Evolutionary conservation across 75 land plant genomes (phyloP).

Genomic region (Pinus taeda): DNA sequence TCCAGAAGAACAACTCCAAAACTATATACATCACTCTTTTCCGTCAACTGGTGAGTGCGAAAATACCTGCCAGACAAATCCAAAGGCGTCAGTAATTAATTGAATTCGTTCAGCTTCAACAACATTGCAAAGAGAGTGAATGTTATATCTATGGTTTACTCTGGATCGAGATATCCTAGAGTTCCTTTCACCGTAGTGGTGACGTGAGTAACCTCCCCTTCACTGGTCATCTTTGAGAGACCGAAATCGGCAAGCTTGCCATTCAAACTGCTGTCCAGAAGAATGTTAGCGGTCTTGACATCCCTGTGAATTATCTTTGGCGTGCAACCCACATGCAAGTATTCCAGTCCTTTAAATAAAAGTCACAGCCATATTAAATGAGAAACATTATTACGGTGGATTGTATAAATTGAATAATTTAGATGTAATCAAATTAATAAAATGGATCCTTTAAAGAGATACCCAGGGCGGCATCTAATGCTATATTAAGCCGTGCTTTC

Average conservation of each 20-base stretch:
- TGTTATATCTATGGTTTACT: conserved; percentile 16
- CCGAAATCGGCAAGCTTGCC: conserved; percentile 11
- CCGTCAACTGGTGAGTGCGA: conserved; percentile 14
- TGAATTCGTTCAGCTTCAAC: too few species aligned
- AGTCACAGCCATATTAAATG: too few species aligned
- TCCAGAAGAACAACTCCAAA: conserved; percentile 21
- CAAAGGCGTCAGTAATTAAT: too few species aligned
- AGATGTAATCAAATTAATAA: neutral
- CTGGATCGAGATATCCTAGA: conserved; percentile 15
- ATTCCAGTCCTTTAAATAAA: conserved; percentile 6
- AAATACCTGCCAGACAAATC: conserved; percentile 14
- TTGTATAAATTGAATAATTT: too few species aligned
- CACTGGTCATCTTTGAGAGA: neutral
- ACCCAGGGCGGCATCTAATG: too few species aligned
- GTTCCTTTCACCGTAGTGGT: conserved; percentile 11
- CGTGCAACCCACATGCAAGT: conserved; percentile 8
- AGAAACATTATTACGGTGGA: too few species aligned
- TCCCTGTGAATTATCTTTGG: conserved; percentile 14
- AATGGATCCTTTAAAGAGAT: neutral
- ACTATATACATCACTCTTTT: conserved; percentile 29
- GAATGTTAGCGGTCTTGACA: conserved; percentile 12
- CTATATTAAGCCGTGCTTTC: too few species aligned
- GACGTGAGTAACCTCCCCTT: neutral
- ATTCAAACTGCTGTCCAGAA: neutral
- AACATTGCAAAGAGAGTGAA: too few species aligned